phyloP scores from a whole-genome alignment of 164 flowering plant species.

The Berberis thunbergii region DNA sequence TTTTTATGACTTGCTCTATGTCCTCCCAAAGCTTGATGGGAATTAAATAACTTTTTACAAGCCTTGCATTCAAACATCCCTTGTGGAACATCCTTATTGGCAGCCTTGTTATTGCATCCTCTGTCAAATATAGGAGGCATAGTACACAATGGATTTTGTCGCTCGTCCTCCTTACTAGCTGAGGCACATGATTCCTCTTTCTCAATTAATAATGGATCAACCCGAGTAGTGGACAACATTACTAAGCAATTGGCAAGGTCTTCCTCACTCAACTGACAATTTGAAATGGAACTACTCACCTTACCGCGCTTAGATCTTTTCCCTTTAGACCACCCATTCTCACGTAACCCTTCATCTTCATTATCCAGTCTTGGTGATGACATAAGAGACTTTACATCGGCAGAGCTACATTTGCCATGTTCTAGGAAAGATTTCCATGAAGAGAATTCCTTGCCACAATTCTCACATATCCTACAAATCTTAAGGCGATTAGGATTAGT shows the following conservation, averaged over 20 bases:
- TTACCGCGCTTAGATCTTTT: slow-evolving; percentile 55
- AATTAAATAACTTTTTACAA: slow-evolving; percentile 79
- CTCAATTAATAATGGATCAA: slow-evolving; percentile 40
- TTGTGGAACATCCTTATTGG: slow-evolving; percentile 26
- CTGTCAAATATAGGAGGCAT: slow-evolving; percentile 2
- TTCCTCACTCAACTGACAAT: slow-evolving; percentile 53
- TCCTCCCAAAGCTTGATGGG: slow-evolving; percentile 93
- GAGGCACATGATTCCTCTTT: slow-evolving; percentile 78
- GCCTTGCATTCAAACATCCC: slow-evolving; percentile 89
- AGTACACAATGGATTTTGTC: slow-evolving; percentile 18
- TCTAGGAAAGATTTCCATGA: slow-evolving; percentile 92
- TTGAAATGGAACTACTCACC: slow-evolving; percentile 23
- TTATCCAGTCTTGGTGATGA: slow-evolving; percentile 49
- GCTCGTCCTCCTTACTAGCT: slow-evolving; percentile 64
- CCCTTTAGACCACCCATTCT: slow-evolving; percentile 64
- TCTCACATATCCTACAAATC: slow-evolving; percentile 60
- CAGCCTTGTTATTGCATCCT: slow-evolving; percentile 22
- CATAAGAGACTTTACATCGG: slow-evolving; percentile 41
- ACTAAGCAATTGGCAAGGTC: slow-evolving; percentile 77
- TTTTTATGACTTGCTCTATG: slow-evolving; percentile 97
- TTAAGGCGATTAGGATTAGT: slow-evolving; percentile 73
- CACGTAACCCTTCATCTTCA: slow-evolving; percentile 22
- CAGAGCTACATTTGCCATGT: slow-evolving; percentile 64
- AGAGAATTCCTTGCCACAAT: slow-evolving; percentile 78
- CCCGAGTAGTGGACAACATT: slow-evolving; percentile 57